Evolutionary conservation across 2,329 filamentous ascomycete species (phyloP).

Genomic region (Xylaria sp.): DNA sequence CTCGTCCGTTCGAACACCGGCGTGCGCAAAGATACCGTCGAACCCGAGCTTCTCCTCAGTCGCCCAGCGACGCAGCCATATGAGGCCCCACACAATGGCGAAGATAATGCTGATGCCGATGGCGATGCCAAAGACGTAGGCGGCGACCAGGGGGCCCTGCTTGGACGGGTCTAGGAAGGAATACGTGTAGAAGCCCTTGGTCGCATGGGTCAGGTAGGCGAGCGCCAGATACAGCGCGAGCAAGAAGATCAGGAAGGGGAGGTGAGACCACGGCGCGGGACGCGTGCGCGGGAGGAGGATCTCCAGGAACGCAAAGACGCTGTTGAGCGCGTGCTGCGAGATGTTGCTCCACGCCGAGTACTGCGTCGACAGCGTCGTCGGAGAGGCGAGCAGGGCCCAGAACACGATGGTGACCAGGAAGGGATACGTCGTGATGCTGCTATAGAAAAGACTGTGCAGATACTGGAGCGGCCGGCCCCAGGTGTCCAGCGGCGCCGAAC

Average conservation of each 20-base stretch:
- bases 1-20: background rate
- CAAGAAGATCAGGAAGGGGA: slow-evolving; percentile 75
- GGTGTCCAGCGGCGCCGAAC: slow-evolving; percentile 65
- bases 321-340: slow-evolving; percentile 80
- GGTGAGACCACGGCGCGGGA: slow-evolving; percentile 67
- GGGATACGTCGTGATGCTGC: slow-evolving; percentile 70
- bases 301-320: slow-evolving; percentile 78
- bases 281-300: slow-evolving; percentile 73
- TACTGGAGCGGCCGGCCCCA: slow-evolving; percentile 71
- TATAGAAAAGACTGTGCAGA: slow-evolving; percentile 72
- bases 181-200: slow-evolving; percentile 81
- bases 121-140: slow-evolving; percentile 65
- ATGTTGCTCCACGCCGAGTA: slow-evolving; percentile 73
- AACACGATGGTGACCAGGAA: slow-evolving; percentile 77
- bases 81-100: slow-evolving; percentile 52
- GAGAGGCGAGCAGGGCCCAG: slow-evolving; percentile 74
- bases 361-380: slow-evolving; percentile 65
- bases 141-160: slow-evolving; percentile 67
- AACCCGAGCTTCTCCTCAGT: slow-evolving; percentile 47
- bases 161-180: slow-evolving; percentile 73
- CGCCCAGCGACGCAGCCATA: slow-evolving; percentile 55
- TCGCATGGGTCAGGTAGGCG: slow-evolving; percentile 77
- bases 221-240: slow-evolving; percentile 77
- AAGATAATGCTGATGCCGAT: slow-evolving; percentile 58
- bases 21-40: slow-evolving; percentile 42